Evolutionary conservation across 805 yeast genomes (phyloP).

Genomic region (Saccharomycopsis sp.): DNA sequence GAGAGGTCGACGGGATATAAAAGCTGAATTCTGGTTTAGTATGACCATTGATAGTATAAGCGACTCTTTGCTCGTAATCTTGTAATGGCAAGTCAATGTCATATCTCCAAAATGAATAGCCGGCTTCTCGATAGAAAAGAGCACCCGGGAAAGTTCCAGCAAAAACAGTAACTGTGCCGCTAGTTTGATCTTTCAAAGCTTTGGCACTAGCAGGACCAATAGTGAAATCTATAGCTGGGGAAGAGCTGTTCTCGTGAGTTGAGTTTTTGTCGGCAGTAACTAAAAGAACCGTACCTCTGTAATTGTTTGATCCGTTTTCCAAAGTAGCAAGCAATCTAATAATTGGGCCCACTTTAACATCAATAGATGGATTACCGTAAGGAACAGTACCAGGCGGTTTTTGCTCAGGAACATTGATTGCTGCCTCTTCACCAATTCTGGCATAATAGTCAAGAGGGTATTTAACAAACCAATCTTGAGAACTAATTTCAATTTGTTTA

Average conservation of each 20-base stretch:
- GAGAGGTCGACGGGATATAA: conserved; percentile 54
- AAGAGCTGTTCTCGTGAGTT: conserved; percentile 24
- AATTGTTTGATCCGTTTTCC: conserved; percentile 43
- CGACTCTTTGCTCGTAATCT: conserved; percentile 51
- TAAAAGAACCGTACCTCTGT: conserved; percentile 63
- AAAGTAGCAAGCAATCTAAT: conserved; percentile 58
- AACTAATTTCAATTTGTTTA: neutral
- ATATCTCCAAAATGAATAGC: conserved; percentile 61
- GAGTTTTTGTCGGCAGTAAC: conserved; percentile 43
- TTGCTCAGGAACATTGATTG: conserved; percentile 11
- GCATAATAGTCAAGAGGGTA: conserved; percentile 18
- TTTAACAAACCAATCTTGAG: conserved; percentile 16
- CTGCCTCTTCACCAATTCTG: conserved; percentile 12
- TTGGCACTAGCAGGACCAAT: conserved; percentile 30
- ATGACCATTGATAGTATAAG: conserved; percentile 50
- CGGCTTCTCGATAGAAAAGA: conserved; percentile 37
- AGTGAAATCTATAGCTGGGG: conserved; percentile 30
- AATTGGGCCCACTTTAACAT: conserved; percentile 70
- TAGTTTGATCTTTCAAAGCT: conserved; percentile 20
- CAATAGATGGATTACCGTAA: conserved; percentile 29
- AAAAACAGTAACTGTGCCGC: conserved; percentile 14
- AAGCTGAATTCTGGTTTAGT: conserved; percentile 48
- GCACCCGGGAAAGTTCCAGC: conserved; percentile 43
- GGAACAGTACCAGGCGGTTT: conserved; percentile 14
- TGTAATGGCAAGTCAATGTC: conserved; percentile 43